Evolutionary conservation across 164 flowering plant genomes (phyloP).

Genomic region (Magnolia kwangsiensis): DNA sequence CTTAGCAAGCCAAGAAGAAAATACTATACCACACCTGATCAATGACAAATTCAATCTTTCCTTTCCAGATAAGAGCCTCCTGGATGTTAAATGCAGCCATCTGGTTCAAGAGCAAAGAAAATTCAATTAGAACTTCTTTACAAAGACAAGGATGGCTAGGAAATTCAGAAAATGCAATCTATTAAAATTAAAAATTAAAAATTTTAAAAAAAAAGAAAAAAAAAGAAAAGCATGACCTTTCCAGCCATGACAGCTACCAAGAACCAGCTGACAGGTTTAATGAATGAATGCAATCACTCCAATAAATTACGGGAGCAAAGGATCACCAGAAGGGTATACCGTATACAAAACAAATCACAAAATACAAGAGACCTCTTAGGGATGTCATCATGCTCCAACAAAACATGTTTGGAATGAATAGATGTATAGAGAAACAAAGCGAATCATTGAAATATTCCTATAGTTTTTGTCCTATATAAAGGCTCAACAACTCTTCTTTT

Average conservation of each 20-base stretch:
- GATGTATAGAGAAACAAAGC: no score
- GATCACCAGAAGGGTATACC: neutral
- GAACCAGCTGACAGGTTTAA: neutral
- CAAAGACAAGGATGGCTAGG: neutral
- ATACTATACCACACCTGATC: conserved; percentile 58
- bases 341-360: no score
- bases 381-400: no score
- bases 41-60: conserved; percentile 85
- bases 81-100: conserved; percentile 99
- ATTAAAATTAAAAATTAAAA: no score
- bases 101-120: conserved; percentile 35
- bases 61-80: conserved; percentile 94
- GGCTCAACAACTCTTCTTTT: no score
- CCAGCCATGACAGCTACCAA: neutral
- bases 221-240: neutral
- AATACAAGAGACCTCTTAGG: no score
- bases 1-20: neutral
- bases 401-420: no score
- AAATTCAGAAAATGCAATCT: neutral
- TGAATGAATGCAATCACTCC: neutral
- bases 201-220: no score
- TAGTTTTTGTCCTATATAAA: no score
- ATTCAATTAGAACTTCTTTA: neutral
- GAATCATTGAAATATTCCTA: no score
- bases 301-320: neutral